A percentile compares a stretch with the other conserved stretches of the same genome.
These are phyloP conservation scores for Backusella morwellensis DNA, from an alignment of 192 early-diverging fungal species.

Conservation along the genomic window DNA sequence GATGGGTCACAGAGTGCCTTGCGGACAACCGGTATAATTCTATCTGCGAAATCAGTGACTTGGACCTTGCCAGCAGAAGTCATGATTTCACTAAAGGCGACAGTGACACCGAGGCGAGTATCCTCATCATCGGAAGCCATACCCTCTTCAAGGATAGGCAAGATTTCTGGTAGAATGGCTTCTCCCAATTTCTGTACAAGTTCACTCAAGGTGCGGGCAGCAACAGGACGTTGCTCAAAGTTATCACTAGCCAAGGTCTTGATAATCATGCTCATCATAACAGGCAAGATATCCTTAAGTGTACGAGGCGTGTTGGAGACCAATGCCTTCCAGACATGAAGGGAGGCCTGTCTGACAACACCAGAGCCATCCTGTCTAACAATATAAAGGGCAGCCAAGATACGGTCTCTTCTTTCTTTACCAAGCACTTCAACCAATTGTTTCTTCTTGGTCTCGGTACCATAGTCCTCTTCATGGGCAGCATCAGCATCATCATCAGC, in stretches of 20 bases:
- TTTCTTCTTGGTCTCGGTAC: conserved; percentile 60
- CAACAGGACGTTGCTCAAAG: conserved; percentile 80
- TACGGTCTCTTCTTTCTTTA: conserved; percentile 76
- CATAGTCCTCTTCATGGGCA: conserved; percentile 60
- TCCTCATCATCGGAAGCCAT: conserved; percentile 64
- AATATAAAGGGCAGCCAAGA: conserved; percentile 92
- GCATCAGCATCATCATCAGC: conserved; percentile 66
- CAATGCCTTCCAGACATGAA: conserved; percentile 94
- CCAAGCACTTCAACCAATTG: conserved; percentile 81
- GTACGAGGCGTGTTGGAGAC: conserved; percentile 96
- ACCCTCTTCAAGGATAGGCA: conserved; percentile 89
- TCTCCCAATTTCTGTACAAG: conserved; percentile 96
- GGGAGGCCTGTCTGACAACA: conserved; percentile 84
- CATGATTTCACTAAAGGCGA: conserved; percentile 94
- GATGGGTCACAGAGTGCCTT: conserved; percentile 85
- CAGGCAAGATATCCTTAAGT: conserved; percentile 89
- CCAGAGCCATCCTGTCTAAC: conserved; percentile 77
- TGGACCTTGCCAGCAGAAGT: conserved; percentile 74
- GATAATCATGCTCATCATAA: conserved; percentile 91
- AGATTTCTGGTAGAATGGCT: conserved; percentile 76
- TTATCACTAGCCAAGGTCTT: conserved; percentile 70
- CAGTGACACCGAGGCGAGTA: conserved; percentile 89
- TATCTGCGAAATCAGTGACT: conserved; percentile 80
- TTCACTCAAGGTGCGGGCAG: conserved; percentile 90
- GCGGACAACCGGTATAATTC: conserved; percentile 81